Evolutionary conservation across 768 basidiomycete species (phyloP).

Genomic region (Rhodotorula graminis): DNA sequence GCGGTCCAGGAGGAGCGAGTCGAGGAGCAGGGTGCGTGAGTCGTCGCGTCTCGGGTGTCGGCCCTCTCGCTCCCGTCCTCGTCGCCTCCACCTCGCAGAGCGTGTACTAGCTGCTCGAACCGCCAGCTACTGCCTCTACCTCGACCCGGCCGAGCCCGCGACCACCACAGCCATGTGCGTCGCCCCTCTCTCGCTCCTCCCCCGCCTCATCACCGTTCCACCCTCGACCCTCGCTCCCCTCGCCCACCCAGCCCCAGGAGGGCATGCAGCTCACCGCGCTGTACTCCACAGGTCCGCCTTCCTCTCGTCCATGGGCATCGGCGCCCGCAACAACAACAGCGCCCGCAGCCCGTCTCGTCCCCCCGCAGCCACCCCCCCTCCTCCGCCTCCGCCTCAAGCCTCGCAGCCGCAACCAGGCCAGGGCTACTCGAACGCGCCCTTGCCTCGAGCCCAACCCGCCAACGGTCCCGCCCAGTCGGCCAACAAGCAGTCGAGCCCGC

Average conservation of each 20-base stretch:
- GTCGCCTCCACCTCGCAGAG: too few species aligned
- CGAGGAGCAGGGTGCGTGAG: too few species aligned
- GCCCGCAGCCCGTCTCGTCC: constrained; percentile 9
- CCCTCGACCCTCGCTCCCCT: neutral
- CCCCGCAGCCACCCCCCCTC: neutral
- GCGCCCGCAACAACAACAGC: constrained; percentile 4
- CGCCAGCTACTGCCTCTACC: too few species aligned
- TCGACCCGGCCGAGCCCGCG: too few species aligned
- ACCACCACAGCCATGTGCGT: too few species aligned
- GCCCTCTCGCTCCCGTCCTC: too few species aligned
- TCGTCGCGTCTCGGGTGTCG: too few species aligned
- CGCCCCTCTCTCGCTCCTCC: too few species aligned
- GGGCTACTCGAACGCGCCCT: constrained; percentile 21
- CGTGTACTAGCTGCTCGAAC: too few species aligned
- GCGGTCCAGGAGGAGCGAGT: too few species aligned
- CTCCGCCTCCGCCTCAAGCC: neutral
- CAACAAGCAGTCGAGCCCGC: constrained; percentile 53
- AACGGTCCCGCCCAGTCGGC: constrained; percentile 5
- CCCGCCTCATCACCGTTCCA: neutral
- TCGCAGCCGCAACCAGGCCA: neutral
- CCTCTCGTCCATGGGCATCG: constrained; percentile 35
- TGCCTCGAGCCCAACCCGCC: constrained; percentile 2
- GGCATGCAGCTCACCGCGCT: neutral
- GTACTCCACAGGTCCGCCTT: constrained; percentile 22
- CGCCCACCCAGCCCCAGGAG: neutral